Evolutionary conservation across 2,329 filamentous ascomycete species (phyloP).

Genomic region (Phoma sp.): DNA sequence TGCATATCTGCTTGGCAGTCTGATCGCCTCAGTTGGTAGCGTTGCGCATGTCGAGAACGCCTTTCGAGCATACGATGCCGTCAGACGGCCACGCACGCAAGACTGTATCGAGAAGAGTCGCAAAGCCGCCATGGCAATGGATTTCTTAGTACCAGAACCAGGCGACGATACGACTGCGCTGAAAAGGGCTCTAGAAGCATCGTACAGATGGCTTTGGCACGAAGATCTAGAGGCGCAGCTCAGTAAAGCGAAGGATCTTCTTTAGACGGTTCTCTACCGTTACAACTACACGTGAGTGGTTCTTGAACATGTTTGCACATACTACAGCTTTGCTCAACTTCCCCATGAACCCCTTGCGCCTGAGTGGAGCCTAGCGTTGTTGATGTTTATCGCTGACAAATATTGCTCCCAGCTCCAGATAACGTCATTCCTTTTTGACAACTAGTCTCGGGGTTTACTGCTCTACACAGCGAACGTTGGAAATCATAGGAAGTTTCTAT

Average conservation of each 20-base stretch:
- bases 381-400: constrained; percentile 9
- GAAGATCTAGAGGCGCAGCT: constrained; percentile 36
- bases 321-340: background rate
- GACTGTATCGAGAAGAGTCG: constrained; percentile 9
- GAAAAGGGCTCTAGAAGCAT: constrained; percentile 21
- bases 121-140: constrained; percentile 9
- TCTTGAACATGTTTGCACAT: background rate
- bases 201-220: constrained; percentile 37
- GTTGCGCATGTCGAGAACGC: constrained; percentile 17
- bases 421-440: constrained; percentile 7
- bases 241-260: constrained; percentile 21
- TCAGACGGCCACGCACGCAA: constrained; percentile 31
- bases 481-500: constrained; percentile 20
- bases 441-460: constrained; percentile 8
- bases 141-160: constrained; percentile 27
- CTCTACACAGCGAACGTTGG: constrained; percentile 5
- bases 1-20: constrained; percentile 14
- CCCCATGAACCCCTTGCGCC: background rate
- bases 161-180: constrained; percentile 25
- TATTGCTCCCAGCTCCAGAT: background rate
- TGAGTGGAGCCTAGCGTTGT: background rate
- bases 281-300: background rate
- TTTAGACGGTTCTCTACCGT: constrained; percentile 9
- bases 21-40: constrained; percentile 1
- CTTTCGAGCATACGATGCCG: constrained; percentile 28